phyloP scores from a whole-genome alignment of 257 asterid species.

The Coffea canephora region DNA sequence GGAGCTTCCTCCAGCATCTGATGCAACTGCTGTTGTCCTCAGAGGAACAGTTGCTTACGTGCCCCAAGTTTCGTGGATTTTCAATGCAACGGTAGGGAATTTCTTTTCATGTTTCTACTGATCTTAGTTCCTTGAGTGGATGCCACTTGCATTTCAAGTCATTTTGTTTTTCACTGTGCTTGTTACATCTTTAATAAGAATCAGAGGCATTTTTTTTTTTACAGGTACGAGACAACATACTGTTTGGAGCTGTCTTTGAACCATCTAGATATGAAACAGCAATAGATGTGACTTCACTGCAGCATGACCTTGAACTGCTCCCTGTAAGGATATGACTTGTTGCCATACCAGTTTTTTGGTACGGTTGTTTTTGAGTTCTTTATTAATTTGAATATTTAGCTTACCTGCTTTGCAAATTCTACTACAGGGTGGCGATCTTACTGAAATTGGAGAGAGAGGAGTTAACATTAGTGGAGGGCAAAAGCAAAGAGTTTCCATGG shows the following conservation, averaged over 20 bases:
- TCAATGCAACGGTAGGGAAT: conserved; percentile 86
- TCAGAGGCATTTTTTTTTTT: not conserved
- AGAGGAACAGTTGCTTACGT: conserved; percentile 96
- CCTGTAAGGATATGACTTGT: conserved; percentile 43
- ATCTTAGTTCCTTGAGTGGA: not conserved
- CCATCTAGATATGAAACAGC: conserved; percentile 64
- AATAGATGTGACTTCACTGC: conserved; percentile 71
- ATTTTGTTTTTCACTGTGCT: not conserved
- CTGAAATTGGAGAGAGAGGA: conserved; percentile 99
- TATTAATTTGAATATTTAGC: conserved; percentile 1
- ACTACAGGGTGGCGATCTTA: conserved; percentile 88
- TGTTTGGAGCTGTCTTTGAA: conserved; percentile 72
- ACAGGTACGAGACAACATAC: conserved; percentile 92
- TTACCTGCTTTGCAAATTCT: conserved; percentile 9
- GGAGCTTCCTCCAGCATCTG: conserved; percentile 79
- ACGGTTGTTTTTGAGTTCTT: conserved; percentile 6
- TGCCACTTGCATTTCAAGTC: too few species aligned
- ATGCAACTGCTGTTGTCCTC: conserved; percentile 53
- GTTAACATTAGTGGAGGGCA: conserved; percentile 99
- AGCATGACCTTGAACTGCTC: conserved; percentile 83
- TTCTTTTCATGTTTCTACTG: not conserved
- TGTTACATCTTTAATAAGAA: not conserved
- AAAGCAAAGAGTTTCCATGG: conserved; percentile 99
- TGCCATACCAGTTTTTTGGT: not conserved
- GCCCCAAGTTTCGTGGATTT: conserved; percentile 98